Evolutionary conservation across 257 asterid genomes (phyloP).

Genomic region (Salvia miltiorrhiza): DNA sequence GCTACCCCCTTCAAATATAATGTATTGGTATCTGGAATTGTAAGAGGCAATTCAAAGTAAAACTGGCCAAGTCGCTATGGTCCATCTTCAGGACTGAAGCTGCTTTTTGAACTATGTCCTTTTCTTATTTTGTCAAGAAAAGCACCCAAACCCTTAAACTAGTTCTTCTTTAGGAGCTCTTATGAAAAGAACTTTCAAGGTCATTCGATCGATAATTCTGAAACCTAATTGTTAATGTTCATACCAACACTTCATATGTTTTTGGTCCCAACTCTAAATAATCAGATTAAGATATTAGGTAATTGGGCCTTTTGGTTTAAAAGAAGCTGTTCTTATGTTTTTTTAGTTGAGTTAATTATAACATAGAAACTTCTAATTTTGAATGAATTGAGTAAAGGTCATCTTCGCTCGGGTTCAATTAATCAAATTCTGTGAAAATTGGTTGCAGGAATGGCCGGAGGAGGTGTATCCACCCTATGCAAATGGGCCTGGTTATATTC

Average conservation of each 20-base stretch:
- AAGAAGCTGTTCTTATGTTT: not conserved
- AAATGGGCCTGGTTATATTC: slow-evolving; percentile 91
- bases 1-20: not conserved
- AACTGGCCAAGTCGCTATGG: not conserved
- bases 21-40: not conserved
- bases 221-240: slow-evolving; percentile 1
- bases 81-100: not conserved
- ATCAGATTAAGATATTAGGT: not conserved
- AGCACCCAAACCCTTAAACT: not conserved
- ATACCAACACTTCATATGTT: not conserved
- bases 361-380: not conserved
- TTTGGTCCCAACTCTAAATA: not conserved
- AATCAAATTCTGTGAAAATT: not conserved
- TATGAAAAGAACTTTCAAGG: not conserved
- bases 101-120: not conserved
- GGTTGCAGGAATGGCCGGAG: slow-evolving; percentile 94
- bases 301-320: not conserved
- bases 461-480: slow-evolving; percentile 91
- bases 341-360: not conserved
- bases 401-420: not conserved
- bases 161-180: not conserved
- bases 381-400: not conserved
- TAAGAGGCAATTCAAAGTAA: not conserved
- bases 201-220: not conserved
- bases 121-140: not conserved